Evolutionary conservation across 1,139 yeast species (phyloP), one percentile per base, ranked within the genome.

Genomic region (Protomyces inundatus): DNA sequence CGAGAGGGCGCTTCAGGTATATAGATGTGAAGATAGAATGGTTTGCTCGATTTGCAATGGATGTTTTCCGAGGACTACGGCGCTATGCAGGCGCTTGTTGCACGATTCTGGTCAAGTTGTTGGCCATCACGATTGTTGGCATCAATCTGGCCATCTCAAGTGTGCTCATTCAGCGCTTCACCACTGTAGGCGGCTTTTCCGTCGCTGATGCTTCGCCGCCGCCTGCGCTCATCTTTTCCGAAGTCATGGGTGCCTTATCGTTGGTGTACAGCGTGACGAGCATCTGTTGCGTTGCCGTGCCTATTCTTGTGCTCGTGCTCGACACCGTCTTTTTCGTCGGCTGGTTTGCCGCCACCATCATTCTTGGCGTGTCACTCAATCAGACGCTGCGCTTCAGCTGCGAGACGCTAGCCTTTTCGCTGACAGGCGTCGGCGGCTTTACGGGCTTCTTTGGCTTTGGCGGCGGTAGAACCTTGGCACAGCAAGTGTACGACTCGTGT

Each of bases 291-390:
- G 10, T 58, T 33, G 62, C 55, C 4, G 33, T 45, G 37, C 62
- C 62, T 9, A 12, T 58, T 10, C 16, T 58, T 7, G 33, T 52
- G 23, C 52, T 52, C 32, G 55, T 58, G 6, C 56, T 55, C 10
- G 62, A 58, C 23, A 58, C 62, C 1, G 45, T 58, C 33, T 51
- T 34, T 45, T 58, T 58, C 42, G 62, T 58, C 23, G 56, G 37
- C 33, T 58, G 62, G 62, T 58, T 58, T 45, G 62, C 62, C 3
- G 62, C 62, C 16, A 58, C 55, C 30, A 52, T 52, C 35, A 52
- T 58, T 12, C 53, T 58, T 14, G 62, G 62, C n/a, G 46, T 50
- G 23, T 52, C 62, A 9, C 54, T 58, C 35, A 58, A 42, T n/a
- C 53, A 52, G 34, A 58, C 62, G 9, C 46, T 58, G 35, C 50